Evolutionary conservation across 495 filamentous ascomycete genomes (phyloP), one percentile per base, ranked within the genome.

Genomic region (Elaphomyces granulatus): DNA sequence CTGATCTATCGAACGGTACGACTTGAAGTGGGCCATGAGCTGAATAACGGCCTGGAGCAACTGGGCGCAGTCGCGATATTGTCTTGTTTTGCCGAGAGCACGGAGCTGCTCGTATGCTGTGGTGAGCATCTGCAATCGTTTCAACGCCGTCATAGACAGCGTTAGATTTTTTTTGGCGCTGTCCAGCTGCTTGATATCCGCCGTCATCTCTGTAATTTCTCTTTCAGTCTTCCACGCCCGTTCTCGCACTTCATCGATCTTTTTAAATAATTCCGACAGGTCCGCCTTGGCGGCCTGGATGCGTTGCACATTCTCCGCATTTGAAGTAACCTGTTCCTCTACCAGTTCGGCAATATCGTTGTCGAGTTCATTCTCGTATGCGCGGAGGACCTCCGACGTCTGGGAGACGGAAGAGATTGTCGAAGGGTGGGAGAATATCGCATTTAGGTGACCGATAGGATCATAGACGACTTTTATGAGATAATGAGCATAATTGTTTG

Each of bases 21-120:
- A 90, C 58, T 94, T 93, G 73, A 99, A 99, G 63, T 99, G 86
- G 41, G 82, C 81, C 86, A 95, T 94, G 20, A 99, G 77, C 71
- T 99, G 90, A 44, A 96, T 76, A 30, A 99, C 90, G 3, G 92
- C 90, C 58, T 94, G 84, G 39, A 99, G 73, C 38, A 99, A 67
- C 51, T 90, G 86, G 26, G 92, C 85, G 54, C 90, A 99, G 62
- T 99, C 92, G 43, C 85, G 73, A 58, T 99, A 99, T 59, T 99
- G 90, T 46, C 87, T 69, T 17, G 81, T 79, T 53, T 80, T 83
- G 44, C 81, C 80, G 39, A 94, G 68, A 21, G 76, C 82, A 40
- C 82, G 75, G 18, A 99, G 76, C 63, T 96, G 92, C 51, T 96
- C 90, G 61, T 95, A 96, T 18, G 90, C 90, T 3, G 88, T 99